These are phyloP conservation scores for Plasmodium knowlesi DNA, from an alignment of 169 alveolate species.

Conservation along the genomic window DNA sequence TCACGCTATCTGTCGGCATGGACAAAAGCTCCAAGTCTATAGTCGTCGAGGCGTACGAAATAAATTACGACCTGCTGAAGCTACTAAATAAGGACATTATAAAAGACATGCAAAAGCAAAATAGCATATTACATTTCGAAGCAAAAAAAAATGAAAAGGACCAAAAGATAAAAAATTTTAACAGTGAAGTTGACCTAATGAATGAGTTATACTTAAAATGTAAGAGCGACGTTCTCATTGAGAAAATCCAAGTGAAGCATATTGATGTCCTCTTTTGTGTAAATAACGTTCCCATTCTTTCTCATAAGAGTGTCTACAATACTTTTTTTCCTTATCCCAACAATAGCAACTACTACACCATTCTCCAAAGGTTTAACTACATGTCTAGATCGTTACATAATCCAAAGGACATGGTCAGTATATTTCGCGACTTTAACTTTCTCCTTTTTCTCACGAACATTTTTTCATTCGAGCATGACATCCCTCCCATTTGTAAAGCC, in stretches of 20 bases:
- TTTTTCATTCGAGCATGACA: constrained; percentile 54
- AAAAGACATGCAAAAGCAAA: constrained; percentile 66
- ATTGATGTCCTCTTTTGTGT: constrained; percentile 67
- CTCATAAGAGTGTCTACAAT: constrained; percentile 52
- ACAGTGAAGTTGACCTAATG: constrained; percentile 67
- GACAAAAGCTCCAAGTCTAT: constrained; percentile 36
- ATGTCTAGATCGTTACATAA: constrained; percentile 44
- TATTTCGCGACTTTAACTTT: constrained; percentile 65
- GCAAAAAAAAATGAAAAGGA: constrained; percentile 47
- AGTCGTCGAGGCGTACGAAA: constrained; percentile 74
- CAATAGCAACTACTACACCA: constrained; percentile 38
- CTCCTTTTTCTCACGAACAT: constrained; percentile 63
- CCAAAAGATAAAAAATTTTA: constrained; percentile 57
- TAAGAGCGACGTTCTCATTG: constrained; percentile 42
- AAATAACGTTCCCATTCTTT: constrained; percentile 63
- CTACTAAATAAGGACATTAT: constrained; percentile 45
- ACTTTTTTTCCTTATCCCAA: constrained; percentile 59
- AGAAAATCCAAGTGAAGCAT: constrained; percentile 57
- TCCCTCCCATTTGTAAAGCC: constrained; percentile 58
- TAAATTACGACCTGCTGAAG: constrained; percentile 56
- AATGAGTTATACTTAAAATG: constrained; percentile 74
- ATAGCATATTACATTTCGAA: constrained; percentile 66
- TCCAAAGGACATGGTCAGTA: constrained; percentile 35
- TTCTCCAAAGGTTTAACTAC: constrained; percentile 57
- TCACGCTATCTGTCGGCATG: constrained; percentile 70